Evolutionary conservation across 306 rosid genomes (phyloP).

Genomic region (Lathyrus oleraceus): DNA sequence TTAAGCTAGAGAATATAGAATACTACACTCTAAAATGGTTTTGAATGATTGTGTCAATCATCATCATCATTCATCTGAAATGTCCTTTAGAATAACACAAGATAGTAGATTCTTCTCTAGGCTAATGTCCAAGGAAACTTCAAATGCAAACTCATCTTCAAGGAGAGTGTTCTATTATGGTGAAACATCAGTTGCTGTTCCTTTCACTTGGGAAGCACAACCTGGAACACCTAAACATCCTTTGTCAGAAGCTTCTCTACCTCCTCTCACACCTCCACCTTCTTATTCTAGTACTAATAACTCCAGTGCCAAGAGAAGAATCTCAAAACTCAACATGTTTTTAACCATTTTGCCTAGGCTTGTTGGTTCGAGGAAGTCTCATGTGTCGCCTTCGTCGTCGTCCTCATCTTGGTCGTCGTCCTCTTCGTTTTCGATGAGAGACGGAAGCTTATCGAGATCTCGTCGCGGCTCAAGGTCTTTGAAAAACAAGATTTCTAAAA

Average conservation of each 20-base stretch:
- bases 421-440: constrained; percentile 20
- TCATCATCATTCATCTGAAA: constrained; percentile 30
- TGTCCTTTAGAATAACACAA: constrained; percentile 42
- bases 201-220: constrained; percentile 49
- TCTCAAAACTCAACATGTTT: constrained; percentile 15
- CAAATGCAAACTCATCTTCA: constrained; percentile 36
- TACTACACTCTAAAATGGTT: constrained; percentile 18
- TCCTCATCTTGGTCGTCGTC: constrained; percentile 10
- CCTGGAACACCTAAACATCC: constrained; percentile 54
- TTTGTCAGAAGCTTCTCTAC: constrained; percentile 35
- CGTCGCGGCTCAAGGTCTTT: not conserved
- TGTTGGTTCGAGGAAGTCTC: constrained; percentile 28
- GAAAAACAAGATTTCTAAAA: not conserved
- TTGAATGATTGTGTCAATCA: constrained; percentile 9
- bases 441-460: constrained; percentile 13
- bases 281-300: constrained; percentile 33
- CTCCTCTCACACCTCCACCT: constrained; percentile 53
- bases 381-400: constrained; percentile 33
- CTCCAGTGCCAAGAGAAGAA: constrained; percentile 10
- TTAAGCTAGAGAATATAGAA: not conserved
- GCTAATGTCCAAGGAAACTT: constrained; percentile 39
- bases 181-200: constrained; percentile 43
- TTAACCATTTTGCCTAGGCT: constrained; percentile 33
- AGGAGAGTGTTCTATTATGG: constrained; percentile 46
- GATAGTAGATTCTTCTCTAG: constrained; percentile 38